A percentile compares a stretch with the other conserved stretches of the same genome.
Evolutionary conservation across 306 rosid species (phyloP).

Genomic region (Myrica gale): DNA sequence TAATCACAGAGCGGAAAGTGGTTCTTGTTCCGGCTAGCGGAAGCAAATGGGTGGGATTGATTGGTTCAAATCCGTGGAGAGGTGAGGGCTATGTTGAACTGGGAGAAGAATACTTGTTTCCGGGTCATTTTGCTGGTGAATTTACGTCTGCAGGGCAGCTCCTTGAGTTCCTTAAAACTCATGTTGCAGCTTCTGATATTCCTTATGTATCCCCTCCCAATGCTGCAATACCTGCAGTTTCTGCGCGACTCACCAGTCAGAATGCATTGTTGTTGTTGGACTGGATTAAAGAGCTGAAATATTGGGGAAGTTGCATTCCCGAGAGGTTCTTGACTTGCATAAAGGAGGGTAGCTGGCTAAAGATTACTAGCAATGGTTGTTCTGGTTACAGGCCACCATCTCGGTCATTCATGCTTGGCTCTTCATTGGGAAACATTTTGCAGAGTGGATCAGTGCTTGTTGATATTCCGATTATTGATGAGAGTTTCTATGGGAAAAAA

Average conservation of each 20-base stretch:
- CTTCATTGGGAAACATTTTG: slow-evolving; percentile 51
- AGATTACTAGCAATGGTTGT: slow-evolving; percentile 42
- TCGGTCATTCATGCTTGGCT: slow-evolving; percentile 48
- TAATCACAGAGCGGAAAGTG: slow-evolving; percentile 10
- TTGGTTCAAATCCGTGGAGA: slow-evolving; percentile 63
- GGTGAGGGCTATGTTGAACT: slow-evolving; percentile 51
- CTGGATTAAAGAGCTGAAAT: slow-evolving; percentile 49
- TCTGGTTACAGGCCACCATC: slow-evolving; percentile 51
- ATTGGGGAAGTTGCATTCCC: slow-evolving; percentile 19
- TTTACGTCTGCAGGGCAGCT: slow-evolving; percentile 16
- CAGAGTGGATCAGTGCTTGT: slow-evolving; percentile 53
- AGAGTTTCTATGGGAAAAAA: slow-evolving; percentile 42
- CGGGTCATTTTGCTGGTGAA: slow-evolving; percentile 37
- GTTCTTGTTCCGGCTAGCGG: slow-evolving; percentile 63
- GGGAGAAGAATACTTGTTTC: slow-evolving; percentile 43
- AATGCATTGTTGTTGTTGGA: slow-evolving; percentile 61
- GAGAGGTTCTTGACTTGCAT: slow-evolving; percentile 45
- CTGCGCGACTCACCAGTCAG: slow-evolving; percentile 47
- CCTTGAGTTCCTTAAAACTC: slow-evolving; percentile 38
- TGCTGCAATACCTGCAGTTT: slow-evolving; percentile 42
- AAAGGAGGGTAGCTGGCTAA: slow-evolving; percentile 66
- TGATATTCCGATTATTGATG: slow-evolving; percentile 69
- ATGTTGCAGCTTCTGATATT: slow-evolving; percentile 52
- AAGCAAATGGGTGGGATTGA: slow-evolving; percentile 67
- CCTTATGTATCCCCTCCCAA: slow-evolving; percentile 61